Evolutionary conservation across 2,329 filamentous ascomycete species (phyloP), one percentile per base, ranked within the genome.

Genomic region (Incumbomyces lentus): DNA sequence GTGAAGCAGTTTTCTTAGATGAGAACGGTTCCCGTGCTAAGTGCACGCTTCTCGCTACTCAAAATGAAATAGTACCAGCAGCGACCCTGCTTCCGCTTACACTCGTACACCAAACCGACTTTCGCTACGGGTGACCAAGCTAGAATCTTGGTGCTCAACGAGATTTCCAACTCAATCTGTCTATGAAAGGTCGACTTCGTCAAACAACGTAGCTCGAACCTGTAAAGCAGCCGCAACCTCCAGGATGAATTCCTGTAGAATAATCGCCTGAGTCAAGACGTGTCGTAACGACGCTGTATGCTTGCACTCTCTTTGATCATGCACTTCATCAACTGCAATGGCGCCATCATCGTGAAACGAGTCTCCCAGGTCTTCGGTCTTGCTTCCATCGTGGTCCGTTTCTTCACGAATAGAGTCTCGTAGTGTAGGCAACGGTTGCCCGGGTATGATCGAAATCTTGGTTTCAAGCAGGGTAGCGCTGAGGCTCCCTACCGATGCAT

Each of bases 161-260:
- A 39, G 36, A 26, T 26, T n/a, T 19, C 38, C 11, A 17, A 35
- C 41, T 36, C 41, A 44, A 22, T 36, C 31, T 32, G 17, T 16
- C 31, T 44, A 44, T 26, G 40, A 32, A 26, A 55, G 40, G 19
- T 51, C 49, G 19, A 58, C 80, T 62, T 90, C 86, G 45, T 82
- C 82, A 64, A 90, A 89, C 40, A 89, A 62, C 11, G 80, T 81
- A 18, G 82, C 83, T 46, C 86, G 72, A 31, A 84, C 81, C 62
- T 90, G 84, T 49, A 88, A 72, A 56, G 89, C 64, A 19, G 83
- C 82, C 1, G 84, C 80, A 47, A 90, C 64, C 63, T 92, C 86
- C 41, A 90, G 72, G 41, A 90, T 65, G 60, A 92, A 92, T 31
- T 84, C 83, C 62, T 92, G 86, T 48, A 88, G 69, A 42, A 90